Evolutionary conservation across 179 eudicot genomes (phyloP).

Genomic region (Gypsophila paniculata): DNA sequence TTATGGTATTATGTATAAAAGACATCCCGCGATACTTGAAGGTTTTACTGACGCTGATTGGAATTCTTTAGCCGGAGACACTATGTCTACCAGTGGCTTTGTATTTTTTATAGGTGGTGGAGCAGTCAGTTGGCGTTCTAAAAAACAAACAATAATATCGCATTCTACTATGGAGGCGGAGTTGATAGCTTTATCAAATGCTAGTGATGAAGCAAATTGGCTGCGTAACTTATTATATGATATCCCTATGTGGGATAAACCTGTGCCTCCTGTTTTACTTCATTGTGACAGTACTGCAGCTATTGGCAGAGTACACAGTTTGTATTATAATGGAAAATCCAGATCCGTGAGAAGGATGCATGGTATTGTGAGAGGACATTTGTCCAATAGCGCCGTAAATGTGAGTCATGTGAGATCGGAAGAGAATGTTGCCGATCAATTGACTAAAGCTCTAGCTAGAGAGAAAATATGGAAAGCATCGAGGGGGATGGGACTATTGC

Average conservation of each 20-base stretch:
- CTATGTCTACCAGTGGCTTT: not conserved
- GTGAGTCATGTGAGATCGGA: too few species aligned
- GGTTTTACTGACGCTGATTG: not conserved
- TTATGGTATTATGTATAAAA: not conserved
- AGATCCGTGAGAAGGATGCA: too few species aligned
- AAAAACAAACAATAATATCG: not conserved
- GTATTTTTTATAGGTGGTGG: not conserved
- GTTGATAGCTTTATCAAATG: not conserved
- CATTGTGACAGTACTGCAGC: not conserved
- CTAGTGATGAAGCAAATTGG: conserved; percentile 2
- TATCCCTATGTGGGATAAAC: conserved; percentile 1
- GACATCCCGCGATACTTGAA: not conserved
- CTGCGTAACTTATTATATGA: not conserved
- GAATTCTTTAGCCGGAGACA: conserved; percentile 5
- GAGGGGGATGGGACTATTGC: not conserved
- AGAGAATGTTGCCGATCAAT: too few species aligned
- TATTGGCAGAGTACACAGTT: not conserved
- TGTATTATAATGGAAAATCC: too few species aligned
- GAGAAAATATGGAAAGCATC: too few species aligned
- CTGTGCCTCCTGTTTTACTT: not conserved
- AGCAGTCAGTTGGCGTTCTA: not conserved
- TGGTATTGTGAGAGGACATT: too few species aligned
- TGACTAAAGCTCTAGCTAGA: too few species aligned
- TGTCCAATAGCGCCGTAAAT: too few species aligned
- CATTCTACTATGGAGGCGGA: not conserved